A percentile compares a stretch with the other conserved stretches of the same genome.
These are phyloP conservation scores for Oryza punctata DNA, from an alignment of 176 grass and related monocot genomes.

Conservation along the genomic window DNA sequence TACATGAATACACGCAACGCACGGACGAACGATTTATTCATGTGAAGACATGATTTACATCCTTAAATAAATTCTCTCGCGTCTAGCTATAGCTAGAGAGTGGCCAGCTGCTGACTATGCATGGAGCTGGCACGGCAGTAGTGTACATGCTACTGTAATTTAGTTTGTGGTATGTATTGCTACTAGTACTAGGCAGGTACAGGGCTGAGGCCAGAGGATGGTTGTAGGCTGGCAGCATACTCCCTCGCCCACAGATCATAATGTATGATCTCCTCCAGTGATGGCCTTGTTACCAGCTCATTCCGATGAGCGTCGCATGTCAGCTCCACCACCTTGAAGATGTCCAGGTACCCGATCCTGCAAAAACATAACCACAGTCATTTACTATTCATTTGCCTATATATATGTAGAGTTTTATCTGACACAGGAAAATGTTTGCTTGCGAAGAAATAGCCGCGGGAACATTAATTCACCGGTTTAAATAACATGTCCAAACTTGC, in stretches of 20 bases:
- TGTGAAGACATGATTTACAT: constrained; percentile 37
- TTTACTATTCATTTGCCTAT: not conserved
- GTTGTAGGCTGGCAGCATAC: constrained; percentile 60
- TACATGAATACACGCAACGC: not conserved
- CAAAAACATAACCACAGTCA: not conserved
- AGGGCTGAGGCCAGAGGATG: constrained; percentile 58
- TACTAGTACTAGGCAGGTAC: constrained; percentile 49
- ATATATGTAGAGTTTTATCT: not conserved
- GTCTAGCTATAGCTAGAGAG: constrained; percentile 28
- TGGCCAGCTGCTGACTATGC: not conserved
- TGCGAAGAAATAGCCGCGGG: not conserved
- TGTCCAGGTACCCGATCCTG: constrained; percentile 94
- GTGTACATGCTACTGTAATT: not conserved
- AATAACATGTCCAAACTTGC: not conserved
- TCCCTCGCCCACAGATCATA: constrained; percentile 91
- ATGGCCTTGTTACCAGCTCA: constrained; percentile 66
- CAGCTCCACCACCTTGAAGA: constrained; percentile 92
- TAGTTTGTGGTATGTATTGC: not conserved
- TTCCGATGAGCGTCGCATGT: constrained; percentile 77
- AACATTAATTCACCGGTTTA: not conserved
- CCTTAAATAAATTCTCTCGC: not conserved
- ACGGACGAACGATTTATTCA: constrained; percentile 26
- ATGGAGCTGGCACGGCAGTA: not conserved
- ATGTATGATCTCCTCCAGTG: constrained; percentile 89
- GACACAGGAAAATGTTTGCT: not conserved